Evolutionary conservation across 1,139 yeast species (phyloP).

Genomic region (Geotrichum bryndzae): DNA sequence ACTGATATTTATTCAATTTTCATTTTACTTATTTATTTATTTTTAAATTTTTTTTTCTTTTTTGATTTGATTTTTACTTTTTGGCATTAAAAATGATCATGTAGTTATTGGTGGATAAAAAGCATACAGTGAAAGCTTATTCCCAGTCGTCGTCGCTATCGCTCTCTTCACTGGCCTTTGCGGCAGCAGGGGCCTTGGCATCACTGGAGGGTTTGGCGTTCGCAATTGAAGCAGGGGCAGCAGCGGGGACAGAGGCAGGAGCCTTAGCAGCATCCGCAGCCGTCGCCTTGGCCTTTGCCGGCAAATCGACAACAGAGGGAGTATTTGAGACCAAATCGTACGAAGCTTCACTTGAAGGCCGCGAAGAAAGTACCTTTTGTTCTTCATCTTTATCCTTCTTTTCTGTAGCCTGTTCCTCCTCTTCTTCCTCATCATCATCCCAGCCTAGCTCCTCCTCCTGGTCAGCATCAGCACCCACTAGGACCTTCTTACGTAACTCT

Average conservation of each 20-base stretch:
- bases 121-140: not conserved
- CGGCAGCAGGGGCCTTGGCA: not conserved
- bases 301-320: conserved; percentile 34
- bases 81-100: not conserved
- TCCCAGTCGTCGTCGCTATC: conserved; percentile 18
- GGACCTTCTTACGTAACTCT: conserved; percentile 55
- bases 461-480: conserved; percentile 41
- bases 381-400: conserved; percentile 46
- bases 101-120: no score
- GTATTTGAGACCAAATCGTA: conserved; percentile 39
- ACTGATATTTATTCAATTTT: not conserved
- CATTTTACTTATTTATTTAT: not conserved
- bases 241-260: not conserved
- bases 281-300: conserved; percentile 17
- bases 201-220: not conserved
- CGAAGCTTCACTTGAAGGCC: conserved; percentile 40
- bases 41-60: not conserved
- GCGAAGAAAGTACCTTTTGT: conserved; percentile 23
- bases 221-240: not conserved
- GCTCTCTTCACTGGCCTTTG: conserved; percentile 1
- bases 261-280: conserved; percentile 15
- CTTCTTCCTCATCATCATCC: conserved; percentile 61
- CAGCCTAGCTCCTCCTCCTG: conserved; percentile 46
- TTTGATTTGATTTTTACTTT: not conserved
- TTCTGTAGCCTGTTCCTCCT: conserved; percentile 48